Evolutionary conservation across 805 yeast species (phyloP), one percentile per base, ranked within the genome.

Genomic region (Cyberlindnera japonica): DNA sequence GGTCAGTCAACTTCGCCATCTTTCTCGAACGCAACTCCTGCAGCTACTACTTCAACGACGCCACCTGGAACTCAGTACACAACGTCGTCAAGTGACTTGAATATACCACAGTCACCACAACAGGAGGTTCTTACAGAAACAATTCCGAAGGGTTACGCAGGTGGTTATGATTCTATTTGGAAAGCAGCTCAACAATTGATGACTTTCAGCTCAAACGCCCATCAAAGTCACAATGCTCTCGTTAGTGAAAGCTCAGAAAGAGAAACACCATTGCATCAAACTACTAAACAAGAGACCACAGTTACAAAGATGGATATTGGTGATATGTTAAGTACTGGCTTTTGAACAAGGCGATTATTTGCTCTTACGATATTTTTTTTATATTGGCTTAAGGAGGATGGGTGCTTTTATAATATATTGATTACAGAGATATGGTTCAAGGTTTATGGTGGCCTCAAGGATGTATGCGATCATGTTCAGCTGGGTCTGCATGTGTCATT

Each of bases 161-260:
- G 46, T 34, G 53, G 54, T 2, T 36, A 43, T 25, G 59, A 54
- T 26, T 45, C 54, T 3, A 40, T 55, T 8, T 35, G 53, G 29
- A 48, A 41, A 31, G 61, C 59, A 11, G 61, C 59, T 14, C 48
- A 49, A 29, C 58, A 53, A 24, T 45, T 55, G 48, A 39, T 49
- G 35, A 44, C 48, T 5, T 38, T 40, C 27, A 35, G 45, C 26
- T 36, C 50, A 3, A 39, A 32, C 16, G 31, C 46, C n/a, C 35
- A 26, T 21, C 44, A 28, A 25, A 16, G 15, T 9, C 25, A 14
- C 12, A 19, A 12, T 22, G 18, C 15, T 14, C 25, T 16, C 13
- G 28, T 19, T 19, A 8, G 11, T 22, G 41, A 38, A 20, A 43
- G 47, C 22, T 38, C 41, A 4, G 25, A 27, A 3, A 31, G 46